A percentile compares a stretch with the other conserved stretches of the same genome.
Conservation (phyloP, 352 stramenopile species). For the Phytopythium montanum region DNA sequence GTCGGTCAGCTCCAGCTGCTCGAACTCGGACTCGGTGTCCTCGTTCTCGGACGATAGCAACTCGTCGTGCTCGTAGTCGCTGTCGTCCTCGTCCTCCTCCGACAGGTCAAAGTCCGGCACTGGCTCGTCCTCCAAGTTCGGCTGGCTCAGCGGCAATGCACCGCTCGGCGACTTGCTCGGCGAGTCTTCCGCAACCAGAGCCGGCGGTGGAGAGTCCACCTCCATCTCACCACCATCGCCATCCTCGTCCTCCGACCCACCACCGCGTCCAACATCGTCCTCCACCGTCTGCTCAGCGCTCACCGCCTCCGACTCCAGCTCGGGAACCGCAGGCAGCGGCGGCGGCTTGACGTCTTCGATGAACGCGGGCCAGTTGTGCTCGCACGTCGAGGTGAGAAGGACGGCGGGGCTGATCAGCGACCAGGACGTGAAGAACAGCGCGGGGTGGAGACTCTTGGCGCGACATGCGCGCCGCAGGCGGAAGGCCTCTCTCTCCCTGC, state of each 20-base stretch:
- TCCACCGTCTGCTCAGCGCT: background rate
- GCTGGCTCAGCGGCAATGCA: background rate
- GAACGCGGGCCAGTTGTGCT: slow-evolving; percentile 82
- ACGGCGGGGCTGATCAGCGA: slow-evolving; percentile 61
- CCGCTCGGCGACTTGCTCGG: background rate
- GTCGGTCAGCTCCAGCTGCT: slow-evolving; percentile 71
- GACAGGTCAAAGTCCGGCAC: slow-evolving; percentile 11
- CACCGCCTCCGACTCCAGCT: background rate
- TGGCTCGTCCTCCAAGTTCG: slow-evolving; percentile 11
- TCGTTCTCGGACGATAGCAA: slow-evolving; percentile 69
- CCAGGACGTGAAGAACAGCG: slow-evolving; percentile 85
- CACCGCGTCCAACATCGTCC: background rate
- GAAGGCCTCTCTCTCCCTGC: background rate
- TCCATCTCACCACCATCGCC: background rate
- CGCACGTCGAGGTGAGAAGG: slow-evolving; percentile 64
- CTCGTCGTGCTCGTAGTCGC: slow-evolving; percentile 83
- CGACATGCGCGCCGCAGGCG: slow-evolving; percentile 1
- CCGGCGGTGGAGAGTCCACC: background rate
- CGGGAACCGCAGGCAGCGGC: background rate
- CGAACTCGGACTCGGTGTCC: slow-evolving; percentile 74
- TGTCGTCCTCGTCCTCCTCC: slow-evolving; percentile 60
- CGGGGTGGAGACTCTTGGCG: slow-evolving; percentile 70
- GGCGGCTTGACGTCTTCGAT: slow-evolving; percentile 35
- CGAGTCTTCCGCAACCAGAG: background rate
- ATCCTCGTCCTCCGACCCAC: background rate